These are phyloP conservation scores for Emmonsia crescens DNA, from an alignment of 2,329 filamentous ascomycete species.

Conservation along the genomic window DNA sequence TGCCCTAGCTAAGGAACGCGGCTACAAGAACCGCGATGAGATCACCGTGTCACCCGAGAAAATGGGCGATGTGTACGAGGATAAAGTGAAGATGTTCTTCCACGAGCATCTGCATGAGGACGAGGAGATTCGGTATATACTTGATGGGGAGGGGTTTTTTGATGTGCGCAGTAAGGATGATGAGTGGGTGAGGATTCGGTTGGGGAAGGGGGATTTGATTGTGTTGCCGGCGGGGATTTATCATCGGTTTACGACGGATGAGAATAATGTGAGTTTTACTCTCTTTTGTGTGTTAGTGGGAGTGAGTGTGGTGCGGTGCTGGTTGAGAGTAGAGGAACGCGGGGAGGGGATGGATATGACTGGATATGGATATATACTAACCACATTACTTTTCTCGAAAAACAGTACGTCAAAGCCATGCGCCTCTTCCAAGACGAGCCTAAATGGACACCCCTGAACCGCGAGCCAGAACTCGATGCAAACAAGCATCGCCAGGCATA, in stretches of 20 bases:
- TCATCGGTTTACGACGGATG: slow-evolving; percentile 92
- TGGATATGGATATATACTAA: not conserved
- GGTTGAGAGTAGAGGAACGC: not conserved
- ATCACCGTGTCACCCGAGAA: slow-evolving; percentile 76
- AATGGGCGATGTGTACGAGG: slow-evolving; percentile 81
- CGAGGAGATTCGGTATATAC: slow-evolving; percentile 93
- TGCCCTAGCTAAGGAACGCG: slow-evolving; percentile 58
- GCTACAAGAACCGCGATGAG: slow-evolving; percentile 91
- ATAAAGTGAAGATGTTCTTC: slow-evolving; percentile 91
- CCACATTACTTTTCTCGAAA: not conserved
- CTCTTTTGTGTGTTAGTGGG: slow-evolving; percentile 1
- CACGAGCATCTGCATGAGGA: slow-evolving; percentile 94
- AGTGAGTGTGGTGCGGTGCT: not conserved
- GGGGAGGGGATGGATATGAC: not conserved
- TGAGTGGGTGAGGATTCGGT: slow-evolving; percentile 74
- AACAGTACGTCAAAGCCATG: slow-evolving; percentile 88
- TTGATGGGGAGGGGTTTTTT: slow-evolving; percentile 81
- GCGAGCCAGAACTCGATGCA: slow-evolving; percentile 59
- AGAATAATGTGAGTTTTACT: slow-evolving; percentile 61
- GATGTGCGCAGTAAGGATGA: slow-evolving; percentile 77
- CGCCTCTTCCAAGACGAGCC: slow-evolving; percentile 95
- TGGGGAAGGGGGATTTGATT: slow-evolving; percentile 82
- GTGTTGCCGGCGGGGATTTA: slow-evolving; percentile 93
- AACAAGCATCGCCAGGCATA: slow-evolving; percentile 76
- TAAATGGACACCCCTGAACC: slow-evolving; percentile 92